phyloP scores from a whole-genome alignment of 805 yeast genomes.

The Ogataea nakhonphanomensis region DNA sequence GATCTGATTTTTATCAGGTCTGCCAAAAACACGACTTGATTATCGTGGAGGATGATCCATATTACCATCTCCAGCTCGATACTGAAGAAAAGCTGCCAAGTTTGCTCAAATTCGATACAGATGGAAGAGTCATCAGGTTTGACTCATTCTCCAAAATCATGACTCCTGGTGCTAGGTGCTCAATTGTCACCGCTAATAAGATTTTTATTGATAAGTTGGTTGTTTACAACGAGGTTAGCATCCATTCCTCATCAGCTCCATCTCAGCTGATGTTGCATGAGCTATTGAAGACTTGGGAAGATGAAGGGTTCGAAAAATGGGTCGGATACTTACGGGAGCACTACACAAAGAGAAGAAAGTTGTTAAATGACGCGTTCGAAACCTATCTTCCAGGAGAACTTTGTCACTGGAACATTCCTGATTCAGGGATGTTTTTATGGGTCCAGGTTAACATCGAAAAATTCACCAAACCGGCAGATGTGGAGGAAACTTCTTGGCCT shows the following conservation, averaged over 20 bases:
- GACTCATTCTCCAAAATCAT: conserved; percentile 77
- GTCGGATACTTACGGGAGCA: conserved; percentile 55
- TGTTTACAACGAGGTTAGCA: conserved; percentile 63
- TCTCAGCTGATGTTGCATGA: conserved; percentile 60
- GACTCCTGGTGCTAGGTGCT: conserved; percentile 74
- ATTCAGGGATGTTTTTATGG: conserved; percentile 44
- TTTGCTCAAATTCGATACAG: conserved; percentile 64
- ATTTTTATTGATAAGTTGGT: conserved; percentile 47
- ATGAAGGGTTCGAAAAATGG: conserved; percentile 69
- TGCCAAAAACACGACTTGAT: conserved; percentile 66
- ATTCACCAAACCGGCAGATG: conserved; percentile 36
- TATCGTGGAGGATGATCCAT: conserved; percentile 83
- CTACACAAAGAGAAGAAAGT: conserved; percentile 63
- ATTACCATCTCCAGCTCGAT: conserved; percentile 68
- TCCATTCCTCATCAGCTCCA: conserved; percentile 74
- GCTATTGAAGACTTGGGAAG: conserved; percentile 56
- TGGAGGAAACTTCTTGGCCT: conserved; percentile 27
- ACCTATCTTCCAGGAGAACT: conserved; percentile 44
- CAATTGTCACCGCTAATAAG: conserved; percentile 69
- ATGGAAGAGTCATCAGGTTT: conserved; percentile 73
- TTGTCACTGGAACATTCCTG: conserved; percentile 40
- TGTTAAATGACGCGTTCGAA: conserved; percentile 49
- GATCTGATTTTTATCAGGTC: conserved; percentile 54
- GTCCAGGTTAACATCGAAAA: conserved; percentile 39
- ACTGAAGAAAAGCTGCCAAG: conserved; percentile 54